Base-by-base conservation (phyloP, 352 stramenopile species). In the Phytopythium ostracodes region DNA sequence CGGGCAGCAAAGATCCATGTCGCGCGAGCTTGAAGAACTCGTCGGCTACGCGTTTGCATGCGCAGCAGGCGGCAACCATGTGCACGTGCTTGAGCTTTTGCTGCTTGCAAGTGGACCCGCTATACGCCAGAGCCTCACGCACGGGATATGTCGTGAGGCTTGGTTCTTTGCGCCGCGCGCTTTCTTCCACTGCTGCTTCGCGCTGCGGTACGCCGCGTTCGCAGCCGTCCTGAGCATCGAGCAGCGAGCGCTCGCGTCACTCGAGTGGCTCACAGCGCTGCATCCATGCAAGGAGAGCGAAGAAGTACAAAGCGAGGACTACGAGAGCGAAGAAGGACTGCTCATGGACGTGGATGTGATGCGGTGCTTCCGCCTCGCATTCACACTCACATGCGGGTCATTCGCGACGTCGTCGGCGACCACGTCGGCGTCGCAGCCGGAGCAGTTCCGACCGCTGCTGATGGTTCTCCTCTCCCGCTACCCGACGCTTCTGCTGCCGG, bases 151-250 rank as follows among this genome's bases (percentile, higher is more conserved):
- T 53, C 62, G 73, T 2, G 63, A 35, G 33, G 63, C 77, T 22
- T 66, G 50, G 27, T 70, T 71, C 53, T 84, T 81, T 31, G 68
- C 68, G 27, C 62, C 43, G 7, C 49, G 71, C 40, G 20, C 24
- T 10, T 46, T 51, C 29, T 67, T 81, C 58, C 65, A 68, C 33
- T 74, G 71, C 53, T 76, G 71, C 56, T 72, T 64, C 27, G 71
- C 75, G 4, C 54, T 79, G 27, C 72, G 73, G 15, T 84, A 84
- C 54, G 35, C 79, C 12, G 75, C 72, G 1, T 81, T 75, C 29
- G 70, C 75, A 0, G 72, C 71, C 5, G 43, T 79, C 18, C 57
- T 75, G 50, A 75, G 75, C 46, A 62, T 84, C n/a, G 71, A 84
- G 53, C 71, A 79, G 44, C 79, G 80, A 24, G 25, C 73, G 31